Base-by-base conservation (phyloP, 2,329 filamentous ascomycete species). In the Fusarium protoensiforme region DNA sequence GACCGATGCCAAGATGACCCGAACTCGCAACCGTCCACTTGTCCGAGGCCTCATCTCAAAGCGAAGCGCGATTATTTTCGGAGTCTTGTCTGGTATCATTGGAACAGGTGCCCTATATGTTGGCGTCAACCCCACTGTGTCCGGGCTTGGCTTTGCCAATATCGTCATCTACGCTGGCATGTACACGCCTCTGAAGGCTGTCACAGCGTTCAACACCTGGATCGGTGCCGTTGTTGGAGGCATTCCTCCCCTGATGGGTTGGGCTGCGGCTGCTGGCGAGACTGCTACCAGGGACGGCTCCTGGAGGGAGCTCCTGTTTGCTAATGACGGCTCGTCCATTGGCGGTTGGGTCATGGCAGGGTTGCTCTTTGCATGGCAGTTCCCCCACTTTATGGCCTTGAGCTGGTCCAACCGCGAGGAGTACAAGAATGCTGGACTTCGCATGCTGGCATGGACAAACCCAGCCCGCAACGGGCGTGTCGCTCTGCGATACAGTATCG, bases 171-270 rank as follows among this genome's bases (percentile, higher is more conserved):
- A 99, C 77, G 96, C 95, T 0, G 96, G 94, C 65, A 86, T 95
- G 1, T 99, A 99, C 82, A 99, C 96, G 0, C 95, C 96, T 0
- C 85, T 98, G 78, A 99, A 99, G 84, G 92, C 94, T 8, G 85
- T 98, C 14, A 93, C 92, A 5, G 93, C 92, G 11, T 84, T 95
- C 67, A 99, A 99, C 80, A 99, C 96, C 0, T 99, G 96, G 96
- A 89, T 97, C 18, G 96, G 96, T 18, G 96, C 95, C 5, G 83
- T 99, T 0, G 94, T 99, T 0, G 96, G 96, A 69, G 95, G 93
- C 1, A 97, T 99, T 65, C 96, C 96, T 1, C 96, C 96, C 1
- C 84, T 99, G 35, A 99, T 99, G 96, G 96, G 96, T 73, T 99
- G 96, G 96, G 94, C 95, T 18, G 96, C 96, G 0, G 96, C 96